phyloP scores from a whole-genome alignment of 352 stramenopile genomes.

The Pythium dissotocum region DNA sequence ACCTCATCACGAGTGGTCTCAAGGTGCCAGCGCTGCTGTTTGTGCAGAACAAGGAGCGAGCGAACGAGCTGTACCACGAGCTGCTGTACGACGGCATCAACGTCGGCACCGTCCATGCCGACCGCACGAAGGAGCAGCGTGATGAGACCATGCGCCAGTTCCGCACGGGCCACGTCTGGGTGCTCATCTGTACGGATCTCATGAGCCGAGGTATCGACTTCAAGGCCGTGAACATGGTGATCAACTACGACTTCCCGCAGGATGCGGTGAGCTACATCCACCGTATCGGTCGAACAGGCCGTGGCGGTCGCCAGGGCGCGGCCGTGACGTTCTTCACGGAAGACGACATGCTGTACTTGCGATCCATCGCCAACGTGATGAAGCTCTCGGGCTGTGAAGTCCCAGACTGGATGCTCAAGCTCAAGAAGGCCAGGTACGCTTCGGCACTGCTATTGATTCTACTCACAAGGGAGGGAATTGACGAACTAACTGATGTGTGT shows the following conservation, averaged over 20 bases:
- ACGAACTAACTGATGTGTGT: neutral
- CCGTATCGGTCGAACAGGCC: slow-evolving; percentile 95
- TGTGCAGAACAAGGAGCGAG: slow-evolving; percentile 98
- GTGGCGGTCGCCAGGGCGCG: slow-evolving; percentile 90
- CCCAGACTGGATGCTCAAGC: slow-evolving; percentile 97
- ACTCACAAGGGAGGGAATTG: neutral
- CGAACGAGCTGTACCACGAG: slow-evolving; percentile 97
- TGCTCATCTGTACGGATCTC: slow-evolving; percentile 99
- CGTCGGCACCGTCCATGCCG: slow-evolving; percentile 97
- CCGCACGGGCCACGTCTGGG: slow-evolving; percentile 95
- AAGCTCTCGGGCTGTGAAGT: slow-evolving; percentile 97
- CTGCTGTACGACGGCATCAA: slow-evolving; percentile 98
- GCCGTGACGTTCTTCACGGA: slow-evolving; percentile 99
- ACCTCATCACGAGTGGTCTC: slow-evolving; percentile 91
- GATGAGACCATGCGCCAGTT: slow-evolving; percentile 96
- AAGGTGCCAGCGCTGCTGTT: slow-evolving; percentile 98
- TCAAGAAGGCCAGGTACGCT: slow-evolving; percentile 90
- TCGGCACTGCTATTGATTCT: too few relatives aligned
- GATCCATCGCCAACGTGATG: slow-evolving; percentile 98
- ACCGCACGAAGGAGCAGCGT: slow-evolving; percentile 92
- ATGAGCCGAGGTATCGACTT: slow-evolving; percentile 99
- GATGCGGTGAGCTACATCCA: slow-evolving; percentile 96
- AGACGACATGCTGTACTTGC: slow-evolving; percentile 93
- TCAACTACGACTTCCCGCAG: slow-evolving; percentile 99
- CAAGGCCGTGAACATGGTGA: slow-evolving; percentile 98